Evolutionary conservation across 208 protist genomes (phyloP), one percentile per base, ranked within the genome.

Genomic region (Acanthamoeba triangularis): DNA sequence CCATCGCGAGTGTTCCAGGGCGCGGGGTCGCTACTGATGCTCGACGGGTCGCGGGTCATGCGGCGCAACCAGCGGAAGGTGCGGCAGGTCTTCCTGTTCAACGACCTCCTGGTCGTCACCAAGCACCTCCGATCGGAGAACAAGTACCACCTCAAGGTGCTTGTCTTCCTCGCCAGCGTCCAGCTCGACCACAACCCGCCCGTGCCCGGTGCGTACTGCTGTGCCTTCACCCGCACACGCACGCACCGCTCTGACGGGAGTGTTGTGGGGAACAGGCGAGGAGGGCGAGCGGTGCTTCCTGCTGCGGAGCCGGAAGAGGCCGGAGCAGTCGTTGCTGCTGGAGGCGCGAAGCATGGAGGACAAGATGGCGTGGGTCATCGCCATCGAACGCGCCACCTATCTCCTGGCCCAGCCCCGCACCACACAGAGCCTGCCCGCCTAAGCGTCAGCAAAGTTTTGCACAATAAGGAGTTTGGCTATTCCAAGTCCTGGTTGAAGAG

Each of bases 301-400:
- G 8, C n/a, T 88, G 80, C 80, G 80, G 80, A 88, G 80, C 20
- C 33, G 44, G 23, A 7, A 37, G 80, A 33, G 67, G 14, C n/a
- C 80, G 33, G 54, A 63, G n/a, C 82, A 63, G 52, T n/a, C 52
- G n/a, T 37, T 90, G 52, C 49, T 90, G 35, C 87, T 93, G 13
- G 37, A 49, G 87, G 61, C 87, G 49, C 56, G 65, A 16, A 93
- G 41, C 6, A 67, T 74, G 35, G 87, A 93, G 44, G 61, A 93
- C 20, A 93, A 93, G 87, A 93, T 93, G 61, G 33, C 87, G 52
- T 93, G 87, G 87, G 44, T 93, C 28, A 93, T 93, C 49, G 87
- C 87, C n/a, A 54, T 93, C 28, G 87, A 93, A 16, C 87, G 61
- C 52, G 61, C 65, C 18, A 13, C 67, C 35, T 92, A 41, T 13